A percentile compares a stretch with the other conserved stretches of the same genome.
Conservation (phyloP, 139 green algal genomes). For the Coelastrella sp. region DNA sequence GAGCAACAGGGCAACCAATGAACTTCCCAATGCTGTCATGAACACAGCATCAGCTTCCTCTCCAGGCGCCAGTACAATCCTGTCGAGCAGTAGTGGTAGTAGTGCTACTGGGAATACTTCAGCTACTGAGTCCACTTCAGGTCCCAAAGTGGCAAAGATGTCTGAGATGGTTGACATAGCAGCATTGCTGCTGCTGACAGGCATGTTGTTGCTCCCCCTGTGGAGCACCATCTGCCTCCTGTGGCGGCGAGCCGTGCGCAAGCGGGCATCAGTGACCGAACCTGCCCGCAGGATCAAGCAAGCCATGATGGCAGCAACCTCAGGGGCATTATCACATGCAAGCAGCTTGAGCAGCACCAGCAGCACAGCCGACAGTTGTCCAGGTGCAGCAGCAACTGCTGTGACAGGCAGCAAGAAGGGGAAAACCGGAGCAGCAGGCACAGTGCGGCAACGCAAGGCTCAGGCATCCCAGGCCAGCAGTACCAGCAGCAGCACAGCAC, state of each 20-base stretch:
- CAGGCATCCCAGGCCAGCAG: not conserved
- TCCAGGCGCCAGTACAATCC: too few relatives aligned
- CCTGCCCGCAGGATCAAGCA: slow-evolving; percentile 36
- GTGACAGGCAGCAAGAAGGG: not conserved
- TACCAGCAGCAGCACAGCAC: slow-evolving; percentile 2
- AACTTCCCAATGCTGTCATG: too few relatives aligned
- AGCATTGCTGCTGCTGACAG: slow-evolving; percentile 33
- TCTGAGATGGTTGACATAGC: slow-evolving; percentile 29
- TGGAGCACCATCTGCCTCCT: slow-evolving; percentile 46
- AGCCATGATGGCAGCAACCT: not conserved
- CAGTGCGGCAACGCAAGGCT: not conserved
- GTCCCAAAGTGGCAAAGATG: not conserved
- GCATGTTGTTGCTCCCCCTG: slow-evolving; percentile 40
- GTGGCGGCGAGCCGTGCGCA: not conserved
- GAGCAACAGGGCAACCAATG: too few relatives aligned
- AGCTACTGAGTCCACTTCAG: not conserved
- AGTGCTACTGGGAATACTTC: not conserved
- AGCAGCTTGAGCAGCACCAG: not conserved
- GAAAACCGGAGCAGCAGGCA: not conserved
- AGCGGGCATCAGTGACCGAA: slow-evolving; percentile 1
- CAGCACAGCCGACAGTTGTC: not conserved
- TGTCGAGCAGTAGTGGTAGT: not conserved
- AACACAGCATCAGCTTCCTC: too few relatives aligned
- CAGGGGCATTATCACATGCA: not conserved
- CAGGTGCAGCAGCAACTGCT: slow-evolving; percentile 25